Conservation (phyloP, 1,284 basidiomycete species). For the Rhodotorula sp. region DNA sequence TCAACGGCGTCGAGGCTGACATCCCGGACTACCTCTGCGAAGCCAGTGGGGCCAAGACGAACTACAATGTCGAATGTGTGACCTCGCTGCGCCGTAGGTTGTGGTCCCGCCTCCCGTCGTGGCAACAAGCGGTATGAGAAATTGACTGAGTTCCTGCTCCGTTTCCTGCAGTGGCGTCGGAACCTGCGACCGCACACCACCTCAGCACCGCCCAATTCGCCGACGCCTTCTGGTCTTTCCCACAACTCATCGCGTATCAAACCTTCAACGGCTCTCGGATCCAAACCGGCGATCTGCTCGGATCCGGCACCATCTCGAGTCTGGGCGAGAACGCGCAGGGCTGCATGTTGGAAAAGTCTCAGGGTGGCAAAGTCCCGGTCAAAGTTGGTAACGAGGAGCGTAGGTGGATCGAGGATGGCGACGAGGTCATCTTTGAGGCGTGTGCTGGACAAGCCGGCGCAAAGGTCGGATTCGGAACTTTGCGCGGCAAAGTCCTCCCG, state of each 20-base stretch:
- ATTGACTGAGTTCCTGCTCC: not conserved
- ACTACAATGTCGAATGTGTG: slow-evolving; percentile 7
- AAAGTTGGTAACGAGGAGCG: slow-evolving; percentile 7
- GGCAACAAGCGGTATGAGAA: not conserved
- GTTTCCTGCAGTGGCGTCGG: not conserved
- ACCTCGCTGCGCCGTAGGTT: slow-evolving; percentile 5
- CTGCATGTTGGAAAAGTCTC: slow-evolving; percentile 14
- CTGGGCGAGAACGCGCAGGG: not conserved
- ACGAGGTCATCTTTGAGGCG: slow-evolving; percentile 19
- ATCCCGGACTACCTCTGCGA: slow-evolving; percentile 10
- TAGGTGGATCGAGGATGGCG: slow-evolving; percentile 19
- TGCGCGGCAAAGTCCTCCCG: slow-evolving; percentile 12
- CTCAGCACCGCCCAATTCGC: slow-evolving; percentile 12
- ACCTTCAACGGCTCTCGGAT: slow-evolving; percentile 40
- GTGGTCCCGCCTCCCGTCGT: not conserved
- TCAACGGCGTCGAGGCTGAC: slow-evolving; percentile 10
- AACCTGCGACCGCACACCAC: slow-evolving; percentile 6
- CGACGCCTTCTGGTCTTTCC: slow-evolving; percentile 17
- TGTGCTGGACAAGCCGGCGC: not conserved
- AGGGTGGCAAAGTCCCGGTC: slow-evolving; percentile 15
- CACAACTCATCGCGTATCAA: slow-evolving; percentile 40
- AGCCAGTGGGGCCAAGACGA: not conserved
- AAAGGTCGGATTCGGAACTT: slow-evolving; percentile 16
- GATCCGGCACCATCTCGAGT: slow-evolving; percentile 43
- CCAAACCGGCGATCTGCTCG: slow-evolving; percentile 42